phyloP scores from a whole-genome alignment of 2,329 filamentous ascomycete species.

The Coccinonectria pachysandricola region DNA sequence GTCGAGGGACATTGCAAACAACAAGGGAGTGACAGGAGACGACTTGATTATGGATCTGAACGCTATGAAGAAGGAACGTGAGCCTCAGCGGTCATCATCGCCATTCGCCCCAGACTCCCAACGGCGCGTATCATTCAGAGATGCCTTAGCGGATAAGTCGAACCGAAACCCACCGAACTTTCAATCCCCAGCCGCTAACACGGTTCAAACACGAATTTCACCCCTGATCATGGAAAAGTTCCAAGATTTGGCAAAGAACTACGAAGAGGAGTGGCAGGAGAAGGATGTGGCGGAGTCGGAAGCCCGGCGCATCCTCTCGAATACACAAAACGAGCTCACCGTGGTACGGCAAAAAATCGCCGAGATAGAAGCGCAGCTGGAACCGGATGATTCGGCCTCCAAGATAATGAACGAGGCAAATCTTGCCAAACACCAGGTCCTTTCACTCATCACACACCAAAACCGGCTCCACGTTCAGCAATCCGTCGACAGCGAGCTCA shows the following conservation, averaged over 20 bases:
- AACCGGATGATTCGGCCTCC: conserved; percentile 42
- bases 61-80: conserved; percentile 54
- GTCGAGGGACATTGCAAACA: conserved; percentile 71
- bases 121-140: conserved; percentile 43
- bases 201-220: conserved; percentile 58
- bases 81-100: conserved; percentile 65
- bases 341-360: conserved; percentile 48
- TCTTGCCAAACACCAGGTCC: conserved; percentile 35
- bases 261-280: conserved; percentile 66
- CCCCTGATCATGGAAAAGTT: conserved; percentile 63
- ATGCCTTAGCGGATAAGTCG: conserved; percentile 34
- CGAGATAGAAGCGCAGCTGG: conserved; percentile 44
- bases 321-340: conserved; percentile 58
- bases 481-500: conserved; percentile 41
- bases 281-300: conserved; percentile 62
- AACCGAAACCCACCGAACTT: conserved; percentile 34
- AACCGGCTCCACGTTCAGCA: conserved; percentile 42
- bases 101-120: conserved; percentile 55
- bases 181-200: conserved; percentile 56
- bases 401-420: conserved; percentile 43
- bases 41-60: conserved; percentile 72
- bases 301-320: conserved; percentile 53
- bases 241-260: conserved; percentile 56
- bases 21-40: conserved; percentile 72
- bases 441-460: conserved; percentile 40